A percentile compares a stretch with the other conserved stretches of the same genome.
These are phyloP conservation scores for Leptomonas pyrrhocoris DNA, from an alignment of 208 protist genomes.

Conservation along the genomic window DNA sequence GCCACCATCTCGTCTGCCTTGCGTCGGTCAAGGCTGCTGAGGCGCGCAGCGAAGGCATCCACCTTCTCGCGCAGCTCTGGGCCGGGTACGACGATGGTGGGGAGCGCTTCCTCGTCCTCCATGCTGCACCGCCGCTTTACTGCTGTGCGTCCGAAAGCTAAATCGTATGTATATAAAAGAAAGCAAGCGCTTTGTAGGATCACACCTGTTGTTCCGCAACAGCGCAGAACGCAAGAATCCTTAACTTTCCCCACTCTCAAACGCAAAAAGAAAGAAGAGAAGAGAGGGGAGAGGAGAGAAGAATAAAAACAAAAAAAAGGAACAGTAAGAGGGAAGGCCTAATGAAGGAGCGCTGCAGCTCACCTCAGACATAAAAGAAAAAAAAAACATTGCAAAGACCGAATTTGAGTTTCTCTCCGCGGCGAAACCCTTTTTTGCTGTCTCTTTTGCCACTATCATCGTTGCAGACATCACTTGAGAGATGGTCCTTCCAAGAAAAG, in stretches of 20 bases:
- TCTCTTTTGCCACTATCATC: too few species aligned
- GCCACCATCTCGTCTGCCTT: constrained; percentile 84
- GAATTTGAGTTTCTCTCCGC: too few species aligned
- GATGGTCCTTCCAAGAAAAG: not conserved
- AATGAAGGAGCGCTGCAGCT: not conserved
- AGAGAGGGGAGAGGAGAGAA: too few species aligned
- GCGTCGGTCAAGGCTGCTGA: constrained; percentile 70
- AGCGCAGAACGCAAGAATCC: not conserved
- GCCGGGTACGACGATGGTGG: constrained; percentile 81
- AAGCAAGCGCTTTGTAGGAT: too few species aligned
- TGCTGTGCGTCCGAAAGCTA: not conserved
- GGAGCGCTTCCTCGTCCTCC: constrained; percentile 58
- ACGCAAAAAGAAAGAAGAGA: too few species aligned
- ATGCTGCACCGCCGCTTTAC: constrained; percentile 12
- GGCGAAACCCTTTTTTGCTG: not conserved
- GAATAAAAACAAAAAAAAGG: not conserved
- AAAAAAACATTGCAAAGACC: constrained; percentile 9
- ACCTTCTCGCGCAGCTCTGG: constrained; percentile 84
- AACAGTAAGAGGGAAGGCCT: not conserved
- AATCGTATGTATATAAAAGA: not conserved
- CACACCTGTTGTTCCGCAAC: too few species aligned
- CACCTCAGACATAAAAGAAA: too few species aligned
- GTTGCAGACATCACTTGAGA: too few species aligned
- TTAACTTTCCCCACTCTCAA: not conserved
- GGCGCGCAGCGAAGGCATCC: constrained; percentile 68